Evolutionary conservation across 768 basidiomycete genomes (phyloP).

Genomic region (Baorangia bicolor): DNA sequence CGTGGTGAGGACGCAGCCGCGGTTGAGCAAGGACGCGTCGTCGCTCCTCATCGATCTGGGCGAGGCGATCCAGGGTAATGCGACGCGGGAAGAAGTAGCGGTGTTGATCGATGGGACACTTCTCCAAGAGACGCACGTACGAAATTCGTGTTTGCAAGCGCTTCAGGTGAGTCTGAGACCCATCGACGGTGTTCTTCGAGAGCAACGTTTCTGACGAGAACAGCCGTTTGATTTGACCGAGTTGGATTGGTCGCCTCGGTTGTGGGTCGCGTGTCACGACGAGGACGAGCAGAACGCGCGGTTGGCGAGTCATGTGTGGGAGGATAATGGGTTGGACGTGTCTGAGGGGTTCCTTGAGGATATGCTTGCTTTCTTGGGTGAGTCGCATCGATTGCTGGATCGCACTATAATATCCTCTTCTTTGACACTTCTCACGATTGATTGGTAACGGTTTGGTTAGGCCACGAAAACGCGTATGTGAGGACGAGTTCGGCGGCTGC

Average conservation of each 20-base stretch:
- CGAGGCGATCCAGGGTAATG: slow-evolving; percentile 69
- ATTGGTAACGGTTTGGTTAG: slow-evolving; percentile 43
- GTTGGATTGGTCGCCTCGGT: slow-evolving; percentile 84
- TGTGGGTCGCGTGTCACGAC: slow-evolving; percentile 90
- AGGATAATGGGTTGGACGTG: slow-evolving; percentile 92
- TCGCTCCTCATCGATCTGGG: slow-evolving; percentile 79
- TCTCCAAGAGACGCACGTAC: slow-evolving; percentile 82
- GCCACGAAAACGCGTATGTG: slow-evolving; percentile 78
- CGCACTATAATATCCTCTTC: background rate
- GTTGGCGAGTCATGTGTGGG: slow-evolving; percentile 83
- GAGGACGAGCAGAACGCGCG: slow-evolving; percentile 85
- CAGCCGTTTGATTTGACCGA: slow-evolving; percentile 95
- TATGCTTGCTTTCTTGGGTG: slow-evolving; percentile 71
- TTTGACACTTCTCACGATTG: background rate
- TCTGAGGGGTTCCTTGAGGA: slow-evolving; percentile 57
- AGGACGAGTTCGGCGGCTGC: slow-evolving; percentile 69
- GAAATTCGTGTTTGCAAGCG: slow-evolving; percentile 87
- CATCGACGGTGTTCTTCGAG: no score
- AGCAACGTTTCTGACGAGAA: no score
- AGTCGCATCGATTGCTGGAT: background rate
- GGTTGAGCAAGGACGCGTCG: slow-evolving; percentile 79
- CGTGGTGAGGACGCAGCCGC: slow-evolving; percentile 74
- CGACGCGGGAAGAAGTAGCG: slow-evolving; percentile 58
- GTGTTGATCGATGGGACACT: slow-evolving; percentile 74
- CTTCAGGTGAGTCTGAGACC: slow-evolving; percentile 76